Evolutionary conservation across 495 filamentous ascomycete species (phyloP).

Genomic region (Aspergillus avenaceus): DNA sequence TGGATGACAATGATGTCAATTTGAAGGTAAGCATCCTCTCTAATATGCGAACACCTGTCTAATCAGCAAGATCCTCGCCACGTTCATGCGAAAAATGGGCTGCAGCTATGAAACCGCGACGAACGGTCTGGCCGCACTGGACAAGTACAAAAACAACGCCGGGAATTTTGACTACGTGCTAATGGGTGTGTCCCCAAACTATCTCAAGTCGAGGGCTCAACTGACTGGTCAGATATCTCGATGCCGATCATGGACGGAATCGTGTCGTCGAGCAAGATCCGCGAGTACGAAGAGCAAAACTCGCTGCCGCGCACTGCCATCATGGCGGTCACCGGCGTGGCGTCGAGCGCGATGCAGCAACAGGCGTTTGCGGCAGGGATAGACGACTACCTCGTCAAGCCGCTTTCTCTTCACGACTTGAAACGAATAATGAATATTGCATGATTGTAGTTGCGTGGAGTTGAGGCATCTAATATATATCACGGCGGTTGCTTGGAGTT

Average conservation of each 20-base stretch:
- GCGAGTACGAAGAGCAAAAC: constrained; percentile 42
- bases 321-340: constrained; percentile 47
- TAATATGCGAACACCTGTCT: neutral
- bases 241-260: constrained; percentile 67
- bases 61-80: constrained; percentile 33
- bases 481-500: no score
- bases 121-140: constrained; percentile 56
- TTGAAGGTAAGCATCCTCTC: constrained; percentile 27
- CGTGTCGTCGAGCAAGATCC: constrained; percentile 52
- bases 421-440: constrained; percentile 31
- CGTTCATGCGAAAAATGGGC: constrained; percentile 51
- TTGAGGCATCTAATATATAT: no score
- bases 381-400: constrained; percentile 49
- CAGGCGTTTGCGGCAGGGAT: constrained; percentile 40
- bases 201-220: neutral
- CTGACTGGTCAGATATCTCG: constrained; percentile 43
- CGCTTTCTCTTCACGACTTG: constrained; percentile 39
- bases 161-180: constrained; percentile 48
- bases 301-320: constrained; percentile 26
- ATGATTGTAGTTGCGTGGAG: no score
- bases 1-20: constrained; percentile 50
- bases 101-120: constrained; percentile 48
- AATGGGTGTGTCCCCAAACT: constrained; percentile 43
- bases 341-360: constrained; percentile 37
- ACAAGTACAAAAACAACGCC: constrained; percentile 39